Evolutionary conservation across 1,139 yeast genomes (phyloP).

Genomic region (Scheffersomyces quercinus): DNA sequence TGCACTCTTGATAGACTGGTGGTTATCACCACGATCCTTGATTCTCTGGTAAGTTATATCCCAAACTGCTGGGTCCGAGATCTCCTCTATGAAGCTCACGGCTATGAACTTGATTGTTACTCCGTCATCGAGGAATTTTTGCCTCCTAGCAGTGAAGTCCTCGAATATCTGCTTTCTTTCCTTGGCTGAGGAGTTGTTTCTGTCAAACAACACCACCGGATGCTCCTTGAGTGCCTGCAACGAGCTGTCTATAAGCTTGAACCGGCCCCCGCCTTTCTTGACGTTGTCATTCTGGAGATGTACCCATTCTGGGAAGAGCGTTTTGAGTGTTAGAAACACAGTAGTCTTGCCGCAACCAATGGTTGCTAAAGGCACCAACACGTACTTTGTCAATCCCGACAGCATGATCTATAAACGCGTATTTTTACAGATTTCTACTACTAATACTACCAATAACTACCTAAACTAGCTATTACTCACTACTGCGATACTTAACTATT

Average conservation of each 20-base stretch:
- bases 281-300: constrained; percentile 88
- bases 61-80: constrained; percentile 36
- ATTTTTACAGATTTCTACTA: too few relatives aligned
- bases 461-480: too few relatives aligned
- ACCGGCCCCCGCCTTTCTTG: constrained; percentile 37
- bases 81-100: constrained; percentile 60
- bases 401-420: too few relatives aligned
- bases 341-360: constrained; percentile 97
- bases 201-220: constrained; percentile 69
- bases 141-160: constrained; percentile 45
- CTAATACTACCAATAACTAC: too few relatives aligned
- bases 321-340: constrained; percentile 58
- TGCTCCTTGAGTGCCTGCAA: constrained; percentile 27
- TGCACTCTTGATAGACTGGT: constrained; percentile 72
- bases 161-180: constrained; percentile 71
- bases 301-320: constrained; percentile 64
- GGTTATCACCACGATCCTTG: constrained; percentile 76
- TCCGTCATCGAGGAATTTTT: constrained; percentile 32
- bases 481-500: too few relatives aligned
- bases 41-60: constrained; percentile 62
- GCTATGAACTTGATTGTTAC: constrained; percentile 55
- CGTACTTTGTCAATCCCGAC: constrained; percentile 39
- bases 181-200: constrained; percentile 73
- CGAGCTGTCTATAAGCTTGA: constrained; percentile 52
- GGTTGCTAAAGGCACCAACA: constrained; percentile 82